phyloP scores from a whole-genome alignment of 2,329 filamentous ascomycete species.

The Cryphonectria japonica region DNA sequence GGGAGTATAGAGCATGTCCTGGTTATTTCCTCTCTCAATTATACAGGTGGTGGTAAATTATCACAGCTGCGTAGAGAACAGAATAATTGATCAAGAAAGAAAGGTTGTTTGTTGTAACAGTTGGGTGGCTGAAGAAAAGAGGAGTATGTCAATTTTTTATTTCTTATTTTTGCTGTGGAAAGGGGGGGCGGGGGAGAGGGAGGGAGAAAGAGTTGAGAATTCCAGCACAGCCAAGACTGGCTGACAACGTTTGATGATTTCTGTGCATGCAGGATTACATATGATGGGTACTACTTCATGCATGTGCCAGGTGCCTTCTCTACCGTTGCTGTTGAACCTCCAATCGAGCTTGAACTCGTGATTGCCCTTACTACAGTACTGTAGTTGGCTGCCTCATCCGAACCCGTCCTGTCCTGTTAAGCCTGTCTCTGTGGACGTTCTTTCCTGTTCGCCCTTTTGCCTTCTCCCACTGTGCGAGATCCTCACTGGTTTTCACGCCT shows the following conservation, averaged over 20 bases:
- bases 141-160: neutral
- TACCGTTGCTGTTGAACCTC: neutral
- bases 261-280: neutral
- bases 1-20: neutral
- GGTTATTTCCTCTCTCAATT: neutral
- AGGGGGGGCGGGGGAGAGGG: neutral
- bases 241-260: neutral
- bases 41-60: neutral
- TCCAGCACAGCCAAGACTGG: neutral
- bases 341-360: neutral
- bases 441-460: neutral
- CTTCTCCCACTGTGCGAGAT: neutral
- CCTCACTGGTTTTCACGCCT: neutral
- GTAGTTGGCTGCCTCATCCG: neutral
- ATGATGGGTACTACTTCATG: neutral
- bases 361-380: neutral
- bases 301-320: neutral
- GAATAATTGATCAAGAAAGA: neutral
- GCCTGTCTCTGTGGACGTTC: neutral
- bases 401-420: neutral
- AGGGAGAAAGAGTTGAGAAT: neutral
- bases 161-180: too few species aligned
- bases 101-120: neutral
- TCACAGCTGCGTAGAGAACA: neutral
- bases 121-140: neutral